These are phyloP conservation scores for Colletotrichum navitas DNA, from an alignment of 2,329 filamentous ascomycete species.

Conservation along the genomic window DNA sequence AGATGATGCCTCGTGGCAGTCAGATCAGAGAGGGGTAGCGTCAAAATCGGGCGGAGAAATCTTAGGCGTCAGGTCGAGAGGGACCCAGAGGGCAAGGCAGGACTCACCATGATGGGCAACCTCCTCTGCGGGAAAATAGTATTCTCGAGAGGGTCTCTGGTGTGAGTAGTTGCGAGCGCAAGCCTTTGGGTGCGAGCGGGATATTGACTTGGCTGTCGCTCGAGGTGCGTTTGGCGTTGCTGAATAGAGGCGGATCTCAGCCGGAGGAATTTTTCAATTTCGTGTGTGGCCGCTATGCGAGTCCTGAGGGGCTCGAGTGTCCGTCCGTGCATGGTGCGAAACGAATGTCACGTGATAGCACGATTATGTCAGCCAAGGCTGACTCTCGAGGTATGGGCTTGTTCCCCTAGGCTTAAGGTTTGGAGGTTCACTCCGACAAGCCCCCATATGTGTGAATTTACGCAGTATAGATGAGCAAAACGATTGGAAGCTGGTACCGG, in stretches of 20 bases:
- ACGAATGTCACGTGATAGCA: conserved; percentile 50
- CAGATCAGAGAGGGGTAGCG: conserved; percentile 70
- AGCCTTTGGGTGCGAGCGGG: conserved; percentile 51
- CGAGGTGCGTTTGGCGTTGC: conserved; percentile 49
- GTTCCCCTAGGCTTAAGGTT: background rate
- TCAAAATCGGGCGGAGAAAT: conserved; percentile 19
- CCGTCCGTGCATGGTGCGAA: conserved; percentile 38
- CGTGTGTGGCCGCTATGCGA: conserved; percentile 61
- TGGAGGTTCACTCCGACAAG: background rate
- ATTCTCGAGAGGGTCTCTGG: conserved; percentile 48
- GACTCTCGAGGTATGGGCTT: background rate
- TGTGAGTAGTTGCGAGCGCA: conserved; percentile 54
- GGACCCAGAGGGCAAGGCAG: background rate
- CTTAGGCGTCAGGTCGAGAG: conserved; percentile 16
- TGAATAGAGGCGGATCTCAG: conserved; percentile 42
- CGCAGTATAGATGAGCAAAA: background rate
- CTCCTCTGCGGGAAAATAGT: conserved; percentile 58
- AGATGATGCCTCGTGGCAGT: conserved; percentile 52
- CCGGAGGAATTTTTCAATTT: conserved; percentile 59
- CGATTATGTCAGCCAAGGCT: conserved; percentile 48
- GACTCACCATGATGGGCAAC: conserved; percentile 57
- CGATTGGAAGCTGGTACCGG: background rate
- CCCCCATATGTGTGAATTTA: background rate
- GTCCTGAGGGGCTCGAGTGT: conserved; percentile 54
- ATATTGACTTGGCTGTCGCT: conserved; percentile 55